A percentile compares a stretch with the other conserved stretches of the same genome.
Conservation (phyloP, 1,284 basidiomycete genomes). For the Cryptococcus sp. region DNA sequence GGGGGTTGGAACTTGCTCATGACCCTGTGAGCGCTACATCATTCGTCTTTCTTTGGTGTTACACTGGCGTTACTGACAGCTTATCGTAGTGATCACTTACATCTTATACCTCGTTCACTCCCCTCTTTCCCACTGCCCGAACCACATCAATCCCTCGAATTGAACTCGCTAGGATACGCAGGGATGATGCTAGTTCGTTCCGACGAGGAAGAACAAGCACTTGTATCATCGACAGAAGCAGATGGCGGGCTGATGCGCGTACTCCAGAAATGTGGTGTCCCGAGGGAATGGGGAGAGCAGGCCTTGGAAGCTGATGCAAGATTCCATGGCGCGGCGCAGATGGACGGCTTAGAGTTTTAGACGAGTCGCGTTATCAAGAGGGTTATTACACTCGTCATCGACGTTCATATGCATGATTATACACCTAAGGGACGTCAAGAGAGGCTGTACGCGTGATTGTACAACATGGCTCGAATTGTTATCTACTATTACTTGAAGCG, state of each 20-base stretch:
- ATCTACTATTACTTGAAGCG: too few species aligned
- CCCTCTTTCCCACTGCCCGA: constrained; percentile 39
- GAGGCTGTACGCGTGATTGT: too few species aligned
- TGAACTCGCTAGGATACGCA: constrained; percentile 84
- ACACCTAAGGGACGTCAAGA: too few species aligned
- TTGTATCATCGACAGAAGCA: constrained; percentile 56
- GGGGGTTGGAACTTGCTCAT: constrained; percentile 74
- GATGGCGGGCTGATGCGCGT: constrained; percentile 40
- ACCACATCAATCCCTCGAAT: constrained; percentile 55
- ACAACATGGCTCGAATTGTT: too few species aligned
- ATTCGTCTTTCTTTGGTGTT: neutral
- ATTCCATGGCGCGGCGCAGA: constrained; percentile 20
- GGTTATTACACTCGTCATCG: too few species aligned
- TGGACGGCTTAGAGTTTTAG: neutral
- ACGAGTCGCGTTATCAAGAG: too few species aligned
- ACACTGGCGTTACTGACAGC: neutral
- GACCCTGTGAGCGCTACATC: constrained; percentile 57
- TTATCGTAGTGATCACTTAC: constrained; percentile 64
- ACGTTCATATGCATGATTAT: too few species aligned
- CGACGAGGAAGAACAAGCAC: constrained; percentile 66
- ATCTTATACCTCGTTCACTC: constrained; percentile 70
- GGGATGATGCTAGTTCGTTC: constrained; percentile 82
- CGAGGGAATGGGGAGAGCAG: constrained; percentile 44
- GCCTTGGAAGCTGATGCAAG: constrained; percentile 35
- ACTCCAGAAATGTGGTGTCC: constrained; percentile 43